These are phyloP conservation scores for Neofusicoccum umdonicola DNA, from an alignment of 2,329 filamentous ascomycete species.

Conservation along the genomic window DNA sequence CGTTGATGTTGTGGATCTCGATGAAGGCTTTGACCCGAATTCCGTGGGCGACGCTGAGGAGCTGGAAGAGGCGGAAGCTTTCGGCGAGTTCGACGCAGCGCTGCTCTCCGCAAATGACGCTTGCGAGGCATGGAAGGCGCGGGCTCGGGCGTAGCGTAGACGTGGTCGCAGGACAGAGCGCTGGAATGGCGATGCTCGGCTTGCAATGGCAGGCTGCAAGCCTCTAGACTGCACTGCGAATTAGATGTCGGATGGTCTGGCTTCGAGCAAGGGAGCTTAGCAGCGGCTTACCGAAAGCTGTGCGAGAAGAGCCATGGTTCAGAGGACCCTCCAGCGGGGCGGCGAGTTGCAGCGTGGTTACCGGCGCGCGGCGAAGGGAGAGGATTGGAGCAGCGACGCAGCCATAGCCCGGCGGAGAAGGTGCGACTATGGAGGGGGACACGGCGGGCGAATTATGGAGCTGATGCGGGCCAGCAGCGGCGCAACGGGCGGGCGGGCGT, in stretches of 20 bases:
- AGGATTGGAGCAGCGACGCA: neutral
- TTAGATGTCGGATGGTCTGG: slow-evolving; percentile 15
- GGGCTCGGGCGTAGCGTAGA: neutral
- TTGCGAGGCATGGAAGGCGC: slow-evolving; percentile 3
- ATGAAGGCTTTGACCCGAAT: neutral
- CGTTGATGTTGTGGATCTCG: slow-evolving; percentile 8
- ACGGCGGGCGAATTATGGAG: slow-evolving; percentile 5
- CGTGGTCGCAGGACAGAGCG: neutral
- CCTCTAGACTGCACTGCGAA: slow-evolving; percentile 19
- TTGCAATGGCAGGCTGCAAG: slow-evolving; percentile 33
- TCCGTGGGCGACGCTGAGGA: slow-evolving; percentile 15
- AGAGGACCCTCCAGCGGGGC: neutral
- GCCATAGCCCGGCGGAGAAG: slow-evolving; percentile 7
- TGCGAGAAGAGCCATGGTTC: slow-evolving; percentile 19
- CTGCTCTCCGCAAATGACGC: neutral
- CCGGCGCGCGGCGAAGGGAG: neutral
- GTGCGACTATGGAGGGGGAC: neutral
- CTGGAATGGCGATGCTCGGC: slow-evolving; percentile 2
- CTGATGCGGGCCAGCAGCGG: slow-evolving; percentile 7
- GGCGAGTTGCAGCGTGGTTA: neutral
- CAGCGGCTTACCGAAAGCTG: slow-evolving; percentile 17
- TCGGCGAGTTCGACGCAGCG: slow-evolving; percentile 19
- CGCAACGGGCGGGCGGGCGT: neutral
- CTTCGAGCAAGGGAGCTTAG: neutral
- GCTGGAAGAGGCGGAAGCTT: slow-evolving; percentile 25